phyloP scores from a whole-genome alignment of 306 rosid species.

The Inga laurina region DNA sequence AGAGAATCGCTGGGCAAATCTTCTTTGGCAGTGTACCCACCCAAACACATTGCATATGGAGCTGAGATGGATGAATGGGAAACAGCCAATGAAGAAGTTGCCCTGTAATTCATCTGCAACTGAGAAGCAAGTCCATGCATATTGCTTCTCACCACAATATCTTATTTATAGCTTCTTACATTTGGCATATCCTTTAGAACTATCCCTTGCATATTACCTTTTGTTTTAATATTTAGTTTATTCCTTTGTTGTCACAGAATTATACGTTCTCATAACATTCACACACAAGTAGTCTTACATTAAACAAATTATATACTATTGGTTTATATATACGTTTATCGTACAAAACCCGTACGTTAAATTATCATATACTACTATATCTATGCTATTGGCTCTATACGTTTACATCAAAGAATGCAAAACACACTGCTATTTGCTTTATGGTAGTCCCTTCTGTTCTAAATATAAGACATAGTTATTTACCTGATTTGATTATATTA shows the following conservation, averaged over 20 bases:
- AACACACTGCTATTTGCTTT: too few species aligned
- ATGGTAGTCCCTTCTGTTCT: too few species aligned
- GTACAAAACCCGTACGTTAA: neutral
- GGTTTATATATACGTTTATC: too few species aligned
- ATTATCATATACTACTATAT: neutral
- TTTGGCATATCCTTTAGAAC: slow-evolving; percentile 56
- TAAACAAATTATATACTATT: too few species aligned
- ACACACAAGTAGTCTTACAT: too few species aligned
- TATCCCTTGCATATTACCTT: slow-evolving; percentile 32
- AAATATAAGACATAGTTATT: too few species aligned
- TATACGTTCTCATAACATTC: neutral
- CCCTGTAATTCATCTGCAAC: slow-evolving; percentile 67
- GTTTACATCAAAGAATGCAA: too few species aligned
- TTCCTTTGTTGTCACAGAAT: neutral
- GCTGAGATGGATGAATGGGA: slow-evolving; percentile 18
- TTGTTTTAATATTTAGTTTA: neutral
- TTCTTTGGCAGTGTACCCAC: slow-evolving; percentile 61
- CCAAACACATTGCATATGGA: neutral
- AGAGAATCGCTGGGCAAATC: slow-evolving; percentile 71
- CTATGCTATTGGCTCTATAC: neutral
- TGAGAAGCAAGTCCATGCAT: neutral
- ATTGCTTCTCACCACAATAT: neutral
- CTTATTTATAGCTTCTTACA: slow-evolving; percentile 34
- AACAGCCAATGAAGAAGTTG: slow-evolving; percentile 61
- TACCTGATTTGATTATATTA: too few species aligned